These are phyloP conservation scores for Mucor piriformis DNA, from an alignment of 371 early-diverging fungal genomes.

Conservation along the genomic window DNA sequence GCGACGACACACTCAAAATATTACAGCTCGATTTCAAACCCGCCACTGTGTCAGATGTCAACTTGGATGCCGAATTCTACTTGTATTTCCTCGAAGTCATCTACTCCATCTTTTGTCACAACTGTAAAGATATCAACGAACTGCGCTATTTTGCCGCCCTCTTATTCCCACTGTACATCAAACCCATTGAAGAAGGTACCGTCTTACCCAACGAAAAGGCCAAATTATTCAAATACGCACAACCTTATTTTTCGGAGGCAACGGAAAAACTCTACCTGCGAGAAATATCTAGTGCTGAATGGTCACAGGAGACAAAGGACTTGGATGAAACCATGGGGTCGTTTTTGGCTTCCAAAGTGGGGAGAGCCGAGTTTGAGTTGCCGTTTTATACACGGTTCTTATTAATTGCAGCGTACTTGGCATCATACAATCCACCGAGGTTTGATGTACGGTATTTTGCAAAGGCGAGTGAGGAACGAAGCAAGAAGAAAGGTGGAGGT, in stretches of 20 bases:
- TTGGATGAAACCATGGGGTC: slow-evolving; percentile 12
- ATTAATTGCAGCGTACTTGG: slow-evolving; percentile 86
- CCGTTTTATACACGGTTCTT: slow-evolving; percentile 84
- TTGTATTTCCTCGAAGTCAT: slow-evolving; percentile 69
- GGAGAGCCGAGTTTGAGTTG: slow-evolving; percentile 60
- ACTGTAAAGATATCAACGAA: slow-evolving; percentile 85
- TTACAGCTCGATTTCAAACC: slow-evolving; percentile 68
- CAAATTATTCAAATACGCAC: slow-evolving; percentile 72
- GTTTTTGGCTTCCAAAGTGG: background rate
- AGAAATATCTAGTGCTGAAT: slow-evolving; percentile 84
- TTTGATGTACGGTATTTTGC: slow-evolving; percentile 88
- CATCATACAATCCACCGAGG: slow-evolving; percentile 90
- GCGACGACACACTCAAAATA: slow-evolving; percentile 72
- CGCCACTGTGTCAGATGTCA: slow-evolving; percentile 13
- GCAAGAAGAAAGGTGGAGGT: slow-evolving; percentile 52
- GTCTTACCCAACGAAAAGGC: slow-evolving; percentile 65
- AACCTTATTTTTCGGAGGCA: slow-evolving; percentile 79
- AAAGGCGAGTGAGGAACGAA: slow-evolving; percentile 54
- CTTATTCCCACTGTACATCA: slow-evolving; percentile 80
- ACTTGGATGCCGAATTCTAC: slow-evolving; percentile 65
- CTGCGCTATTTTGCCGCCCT: slow-evolving; percentile 79
- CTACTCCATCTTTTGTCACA: slow-evolving; percentile 74
- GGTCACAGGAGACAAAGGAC: slow-evolving; percentile 56
- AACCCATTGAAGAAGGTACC: slow-evolving; percentile 74
- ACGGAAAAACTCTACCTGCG: slow-evolving; percentile 82